Percentiles rank a stretch among this genome's conserved stretches.
These are phyloP conservation scores for Mycotypha africana DNA, from an alignment of 371 early-diverging fungal species.

Conservation along the genomic window DNA sequence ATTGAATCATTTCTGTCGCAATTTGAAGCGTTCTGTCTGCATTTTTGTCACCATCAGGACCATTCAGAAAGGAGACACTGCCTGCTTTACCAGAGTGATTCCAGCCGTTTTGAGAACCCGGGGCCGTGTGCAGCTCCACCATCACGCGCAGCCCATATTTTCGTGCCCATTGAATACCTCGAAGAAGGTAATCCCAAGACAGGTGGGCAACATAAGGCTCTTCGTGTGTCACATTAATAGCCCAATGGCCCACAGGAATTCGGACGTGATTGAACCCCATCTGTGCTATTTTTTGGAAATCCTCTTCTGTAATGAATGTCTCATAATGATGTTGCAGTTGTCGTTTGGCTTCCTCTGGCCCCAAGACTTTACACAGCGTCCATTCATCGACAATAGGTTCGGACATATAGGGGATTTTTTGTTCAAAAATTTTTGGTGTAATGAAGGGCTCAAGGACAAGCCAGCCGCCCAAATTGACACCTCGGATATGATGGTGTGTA, in stretches of 20 bases:
- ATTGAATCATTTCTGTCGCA: constrained; percentile 27
- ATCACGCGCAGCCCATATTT: constrained; percentile 66
- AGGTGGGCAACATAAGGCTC: constrained; percentile 60
- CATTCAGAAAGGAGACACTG: constrained; percentile 44
- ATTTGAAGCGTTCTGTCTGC: constrained; percentile 29
- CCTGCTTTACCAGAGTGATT: constrained; percentile 61
- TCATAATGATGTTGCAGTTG: constrained; percentile 57
- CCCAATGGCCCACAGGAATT: constrained; percentile 77
- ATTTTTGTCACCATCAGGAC: constrained; percentile 28
- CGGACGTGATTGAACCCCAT: constrained; percentile 72
- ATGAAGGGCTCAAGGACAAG: constrained; percentile 73
- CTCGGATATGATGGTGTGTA: constrained; percentile 52
- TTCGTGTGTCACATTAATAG: constrained; percentile 30
- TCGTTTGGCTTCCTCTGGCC: constrained; percentile 47
- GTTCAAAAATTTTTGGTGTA: constrained; percentile 66
- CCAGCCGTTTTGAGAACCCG: constrained; percentile 78
- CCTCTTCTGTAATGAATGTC: constrained; percentile 65
- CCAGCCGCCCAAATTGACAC: constrained; percentile 73
- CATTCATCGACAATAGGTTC: constrained; percentile 55
- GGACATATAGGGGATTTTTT: constrained; percentile 6
- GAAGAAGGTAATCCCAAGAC: constrained; percentile 49
- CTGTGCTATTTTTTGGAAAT: constrained; percentile 55
- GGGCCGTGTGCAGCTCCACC: constrained; percentile 72
- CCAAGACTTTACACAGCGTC: constrained; percentile 52
- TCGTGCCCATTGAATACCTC: constrained; percentile 62